A percentile compares a stretch with the other conserved stretches of the same genome.
Conservation (phyloP, 139 green algal genomes). For the Coelastrella sp. region DNA sequence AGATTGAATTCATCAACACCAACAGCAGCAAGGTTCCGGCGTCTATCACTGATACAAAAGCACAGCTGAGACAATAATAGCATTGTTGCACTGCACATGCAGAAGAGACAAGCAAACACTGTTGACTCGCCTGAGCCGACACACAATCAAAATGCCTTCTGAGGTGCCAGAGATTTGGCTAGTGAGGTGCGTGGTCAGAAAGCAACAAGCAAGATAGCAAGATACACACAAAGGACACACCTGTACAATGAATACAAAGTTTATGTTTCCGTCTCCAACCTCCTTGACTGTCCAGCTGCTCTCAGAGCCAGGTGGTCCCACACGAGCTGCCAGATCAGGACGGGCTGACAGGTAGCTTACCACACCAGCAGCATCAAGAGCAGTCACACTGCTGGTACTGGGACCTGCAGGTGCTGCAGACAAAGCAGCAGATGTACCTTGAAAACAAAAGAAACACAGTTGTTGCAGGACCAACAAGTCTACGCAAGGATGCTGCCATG, state of each 20-base stretch:
- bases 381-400: slow-evolving; percentile 49
- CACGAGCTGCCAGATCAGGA: slow-evolving; percentile 56
- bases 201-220: background rate
- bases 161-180: too few relatives aligned
- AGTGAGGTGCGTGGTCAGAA: too few relatives aligned
- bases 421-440: background rate
- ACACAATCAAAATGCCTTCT: too few relatives aligned
- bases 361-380: slow-evolving; percentile 60
- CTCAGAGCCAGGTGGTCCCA: slow-evolving; percentile 59
- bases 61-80: too few relatives aligned
- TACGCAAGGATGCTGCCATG: too few relatives aligned
- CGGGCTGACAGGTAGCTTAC: slow-evolving; percentile 66
- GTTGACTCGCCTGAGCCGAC: too few relatives aligned
- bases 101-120: too few relatives aligned
- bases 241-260: slow-evolving; percentile 96
- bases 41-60: too few relatives aligned
- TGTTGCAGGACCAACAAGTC: too few relatives aligned
- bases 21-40: too few relatives aligned
- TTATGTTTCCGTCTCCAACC: slow-evolving; percentile 99
- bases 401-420: slow-evolving; percentile 53
- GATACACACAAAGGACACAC: background rate
- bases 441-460: too few relatives aligned
- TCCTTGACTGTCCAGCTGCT: slow-evolving; percentile 68
- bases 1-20: too few relatives aligned
- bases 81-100: background rate